These are phyloP conservation scores for Fusarium equiseti DNA, from an alignment of 2,329 filamentous ascomycete genomes.

Conservation along the genomic window DNA sequence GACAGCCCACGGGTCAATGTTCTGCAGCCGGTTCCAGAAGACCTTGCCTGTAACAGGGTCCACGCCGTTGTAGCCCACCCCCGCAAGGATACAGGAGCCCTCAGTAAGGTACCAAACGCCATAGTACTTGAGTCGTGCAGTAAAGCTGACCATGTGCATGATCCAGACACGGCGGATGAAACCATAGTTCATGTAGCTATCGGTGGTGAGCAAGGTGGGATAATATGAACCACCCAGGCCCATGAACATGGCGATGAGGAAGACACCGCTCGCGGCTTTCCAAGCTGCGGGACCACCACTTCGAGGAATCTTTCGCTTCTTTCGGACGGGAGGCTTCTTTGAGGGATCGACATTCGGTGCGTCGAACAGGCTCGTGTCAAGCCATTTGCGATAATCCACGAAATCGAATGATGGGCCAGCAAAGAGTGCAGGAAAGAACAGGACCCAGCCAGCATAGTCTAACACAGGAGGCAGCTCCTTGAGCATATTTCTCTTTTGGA, in stretches of 20 bases:
- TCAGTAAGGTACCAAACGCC: slow-evolving; percentile 95
- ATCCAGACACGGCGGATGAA: slow-evolving; percentile 81
- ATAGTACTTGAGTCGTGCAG: slow-evolving; percentile 92
- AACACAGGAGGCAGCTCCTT: slow-evolving; percentile 78
- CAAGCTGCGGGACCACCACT: slow-evolving; percentile 86
- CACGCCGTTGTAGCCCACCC: slow-evolving; percentile 93
- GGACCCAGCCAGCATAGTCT: slow-evolving; percentile 89
- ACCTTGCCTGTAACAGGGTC: slow-evolving; percentile 87
- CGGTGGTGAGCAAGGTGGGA: slow-evolving; percentile 71
- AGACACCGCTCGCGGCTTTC: slow-evolving; percentile 78
- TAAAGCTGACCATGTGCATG: slow-evolving; percentile 86
- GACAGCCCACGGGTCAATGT: slow-evolving; percentile 87
- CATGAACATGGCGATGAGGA: slow-evolving; percentile 85
- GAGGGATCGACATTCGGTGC: slow-evolving; percentile 83
- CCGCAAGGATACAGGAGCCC: slow-evolving; percentile 92
- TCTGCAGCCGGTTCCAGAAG: slow-evolving; percentile 88
- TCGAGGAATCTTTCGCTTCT: slow-evolving; percentile 91
- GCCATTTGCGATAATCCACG: slow-evolving; percentile 90
- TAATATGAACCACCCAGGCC: slow-evolving; percentile 77
- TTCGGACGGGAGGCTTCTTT: slow-evolving; percentile 86
- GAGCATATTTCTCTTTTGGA: slow-evolving; percentile 86
- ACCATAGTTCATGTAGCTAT: slow-evolving; percentile 74
- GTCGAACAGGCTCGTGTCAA: slow-evolving; percentile 95
- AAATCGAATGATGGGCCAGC: slow-evolving; percentile 95
- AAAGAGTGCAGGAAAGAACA: slow-evolving; percentile 94